phyloP scores from a whole-genome alignment of 306 rosid genomes.

The Fragaria iinumae region DNA sequence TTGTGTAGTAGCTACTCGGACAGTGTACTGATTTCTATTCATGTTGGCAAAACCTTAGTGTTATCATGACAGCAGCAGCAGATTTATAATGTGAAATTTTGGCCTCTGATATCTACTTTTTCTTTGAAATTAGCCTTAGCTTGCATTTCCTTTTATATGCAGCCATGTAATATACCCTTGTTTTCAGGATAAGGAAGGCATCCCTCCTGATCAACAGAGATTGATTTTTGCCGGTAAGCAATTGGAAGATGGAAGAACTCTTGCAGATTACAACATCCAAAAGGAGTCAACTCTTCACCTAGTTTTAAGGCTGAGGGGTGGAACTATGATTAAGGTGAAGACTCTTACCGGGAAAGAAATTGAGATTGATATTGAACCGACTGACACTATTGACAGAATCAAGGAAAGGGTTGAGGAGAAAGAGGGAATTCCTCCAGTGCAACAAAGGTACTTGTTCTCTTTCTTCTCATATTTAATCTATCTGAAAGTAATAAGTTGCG shows the following conservation, averaged over 20 bases:
- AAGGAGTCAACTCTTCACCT: slow-evolving; percentile 97
- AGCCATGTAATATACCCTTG: not conserved
- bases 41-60: not conserved
- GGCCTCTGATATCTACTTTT: not conserved
- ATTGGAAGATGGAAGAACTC: slow-evolving; percentile 95
- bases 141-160: not conserved
- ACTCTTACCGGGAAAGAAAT: slow-evolving; percentile 97
- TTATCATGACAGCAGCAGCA: not conserved
- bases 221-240: slow-evolving; percentile 97
- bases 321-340: slow-evolving; percentile 98
- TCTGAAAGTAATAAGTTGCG: not conserved
- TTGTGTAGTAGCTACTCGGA: not conserved
- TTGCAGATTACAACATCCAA: slow-evolving; percentile 93
- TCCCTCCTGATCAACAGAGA: slow-evolving; percentile 97
- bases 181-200: slow-evolving; percentile 94
- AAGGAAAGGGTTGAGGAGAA: slow-evolving; percentile 98
- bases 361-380: slow-evolving; percentile 95
- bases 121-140: not conserved
- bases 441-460: slow-evolving; percentile 60
- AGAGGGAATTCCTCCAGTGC: slow-evolving; percentile 98
- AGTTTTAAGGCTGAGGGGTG: slow-evolving; percentile 95
- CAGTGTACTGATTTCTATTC: not conserved
- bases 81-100: not conserved
- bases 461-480: not conserved
- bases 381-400: slow-evolving; percentile 88